Evolutionary conservation across 352 stramenopile species (phyloP).

Genomic region (Phytophthora lateralis): DNA sequence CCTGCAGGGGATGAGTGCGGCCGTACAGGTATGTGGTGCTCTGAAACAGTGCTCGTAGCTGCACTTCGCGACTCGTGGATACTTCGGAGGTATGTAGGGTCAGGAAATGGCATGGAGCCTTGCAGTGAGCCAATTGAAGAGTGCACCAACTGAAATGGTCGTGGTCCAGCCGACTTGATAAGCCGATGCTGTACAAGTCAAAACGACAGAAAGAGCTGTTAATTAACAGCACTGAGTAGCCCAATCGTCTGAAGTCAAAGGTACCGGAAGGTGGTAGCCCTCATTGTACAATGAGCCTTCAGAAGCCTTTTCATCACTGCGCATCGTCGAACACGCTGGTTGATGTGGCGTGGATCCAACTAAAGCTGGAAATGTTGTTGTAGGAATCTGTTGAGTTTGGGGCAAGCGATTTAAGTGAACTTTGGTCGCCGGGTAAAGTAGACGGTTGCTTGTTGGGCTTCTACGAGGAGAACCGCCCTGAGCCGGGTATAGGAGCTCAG

Average conservation of each 20-base stretch:
- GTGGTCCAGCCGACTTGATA: conserved; percentile 45
- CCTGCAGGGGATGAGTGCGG: conserved; percentile 60
- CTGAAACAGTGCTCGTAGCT: neutral
- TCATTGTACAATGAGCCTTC: conserved; percentile 24
- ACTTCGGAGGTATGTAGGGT: conserved; percentile 3
- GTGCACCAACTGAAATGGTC: conserved; percentile 48
- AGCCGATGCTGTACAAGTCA: conserved; percentile 40
- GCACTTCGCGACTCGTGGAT: neutral
- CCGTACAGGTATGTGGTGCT: conserved; percentile 29
- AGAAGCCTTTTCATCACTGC: neutral
- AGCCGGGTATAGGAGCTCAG: conserved; percentile 16
- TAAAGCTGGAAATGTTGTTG: conserved; percentile 33
- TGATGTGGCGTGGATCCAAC: conserved; percentile 4
- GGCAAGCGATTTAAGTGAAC: conserved; percentile 64
- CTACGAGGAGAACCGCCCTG: conserved; percentile 25
- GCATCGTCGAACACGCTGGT: conserved; percentile 1
- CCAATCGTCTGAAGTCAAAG: neutral
- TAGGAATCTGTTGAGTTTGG: conserved; percentile 62
- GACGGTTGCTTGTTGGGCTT: conserved; percentile 37
- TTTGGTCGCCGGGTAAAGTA: conserved; percentile 48
- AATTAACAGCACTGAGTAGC: neutral
- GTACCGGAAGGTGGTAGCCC: conserved; percentile 55
- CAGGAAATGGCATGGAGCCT: conserved; percentile 24
- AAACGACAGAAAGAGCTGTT: neutral
- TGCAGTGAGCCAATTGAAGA: conserved; percentile 29